Evolutionary conservation across 2,329 filamentous ascomycete species (phyloP).

Genomic region (Aspergillus alliaceus): DNA sequence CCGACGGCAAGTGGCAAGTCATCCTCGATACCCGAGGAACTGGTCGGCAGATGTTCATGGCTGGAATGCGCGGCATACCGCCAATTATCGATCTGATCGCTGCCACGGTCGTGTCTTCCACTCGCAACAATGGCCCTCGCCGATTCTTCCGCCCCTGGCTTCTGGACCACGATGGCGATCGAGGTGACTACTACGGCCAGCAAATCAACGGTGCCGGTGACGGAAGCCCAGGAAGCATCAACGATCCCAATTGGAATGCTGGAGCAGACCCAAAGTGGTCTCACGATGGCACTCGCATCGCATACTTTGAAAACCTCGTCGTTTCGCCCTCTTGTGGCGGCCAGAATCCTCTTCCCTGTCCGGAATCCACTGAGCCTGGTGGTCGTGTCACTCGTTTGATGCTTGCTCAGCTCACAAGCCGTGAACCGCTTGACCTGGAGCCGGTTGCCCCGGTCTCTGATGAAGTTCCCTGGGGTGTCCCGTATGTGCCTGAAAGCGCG

Average conservation of each 20-base stretch:
- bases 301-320: constrained; percentile 44
- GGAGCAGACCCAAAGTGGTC: constrained; percentile 42
- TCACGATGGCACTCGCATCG: constrained; percentile 43
- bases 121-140: constrained; percentile 48
- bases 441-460: constrained; percentile 26
- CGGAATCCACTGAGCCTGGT: constrained; percentile 39
- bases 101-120: constrained; percentile 37
- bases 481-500: constrained; percentile 6
- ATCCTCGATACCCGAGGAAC: constrained; percentile 47
- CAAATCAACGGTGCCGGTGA: constrained; percentile 42
- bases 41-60: constrained; percentile 45
- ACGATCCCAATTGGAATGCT: constrained; percentile 52
- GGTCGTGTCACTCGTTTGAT: constrained; percentile 43
- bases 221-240: constrained; percentile 36
- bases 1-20: constrained; percentile 46
- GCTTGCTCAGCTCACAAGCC: constrained; percentile 40
- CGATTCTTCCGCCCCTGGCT: constrained; percentile 51
- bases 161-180: constrained; percentile 47
- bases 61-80: constrained; percentile 43
- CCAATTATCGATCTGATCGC: constrained; percentile 43
- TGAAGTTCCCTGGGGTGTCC: constrained; percentile 19
- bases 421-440: constrained; percentile 24
- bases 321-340: constrained; percentile 46
- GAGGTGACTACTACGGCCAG: constrained; percentile 47
- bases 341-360: constrained; percentile 44